phyloP scores from a whole-genome alignment of 1,139 yeast genomes.

The Yamadazyma siamensis region DNA sequence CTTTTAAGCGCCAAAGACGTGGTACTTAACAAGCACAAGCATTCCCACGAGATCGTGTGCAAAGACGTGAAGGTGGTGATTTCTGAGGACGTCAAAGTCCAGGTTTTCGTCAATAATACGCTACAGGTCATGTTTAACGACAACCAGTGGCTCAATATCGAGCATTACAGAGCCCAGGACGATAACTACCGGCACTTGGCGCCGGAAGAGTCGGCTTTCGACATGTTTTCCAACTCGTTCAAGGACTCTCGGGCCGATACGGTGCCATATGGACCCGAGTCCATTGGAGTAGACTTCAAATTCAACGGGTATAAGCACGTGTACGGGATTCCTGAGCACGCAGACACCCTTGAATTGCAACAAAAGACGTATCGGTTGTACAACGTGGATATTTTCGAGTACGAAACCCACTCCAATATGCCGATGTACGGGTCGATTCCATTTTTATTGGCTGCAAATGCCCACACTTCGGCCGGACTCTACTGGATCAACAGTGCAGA shows the following conservation, averaged over 20 bases:
- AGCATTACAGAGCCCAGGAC: slow-evolving; percentile 60
- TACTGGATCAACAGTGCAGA: slow-evolving; percentile 96
- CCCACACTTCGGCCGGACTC: slow-evolving; percentile 62
- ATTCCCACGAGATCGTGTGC: neutral
- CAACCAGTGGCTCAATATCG: slow-evolving; percentile 66
- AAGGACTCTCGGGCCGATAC: slow-evolving; percentile 58
- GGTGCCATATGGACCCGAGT: slow-evolving; percentile 84
- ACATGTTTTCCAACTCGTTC: slow-evolving; percentile 60
- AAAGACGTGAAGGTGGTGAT: slow-evolving; percentile 3
- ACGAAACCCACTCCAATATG: slow-evolving; percentile 73
- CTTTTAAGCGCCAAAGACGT: slow-evolving; percentile 1
- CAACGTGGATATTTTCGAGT: slow-evolving; percentile 94
- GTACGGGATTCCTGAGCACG: slow-evolving; percentile 95
- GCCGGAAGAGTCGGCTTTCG: slow-evolving; percentile 55
- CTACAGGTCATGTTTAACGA: slow-evolving; percentile 63
- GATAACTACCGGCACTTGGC: slow-evolving; percentile 37
- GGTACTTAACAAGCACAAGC: neutral
- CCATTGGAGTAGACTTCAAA: slow-evolving; percentile 74
- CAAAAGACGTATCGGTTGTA: slow-evolving; percentile 80
- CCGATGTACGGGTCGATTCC: slow-evolving; percentile 98
- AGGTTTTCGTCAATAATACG: slow-evolving; percentile 41
- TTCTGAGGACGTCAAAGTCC: slow-evolving; percentile 42
- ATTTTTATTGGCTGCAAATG: slow-evolving; percentile 67
- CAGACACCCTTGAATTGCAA: slow-evolving; percentile 69
- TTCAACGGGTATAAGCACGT: slow-evolving; percentile 61